A percentile compares a stretch with the other conserved stretches of the same genome.
Evolutionary conservation across 768 basidiomycete genomes (phyloP).

Genomic region (Suillus cothurnatus): DNA sequence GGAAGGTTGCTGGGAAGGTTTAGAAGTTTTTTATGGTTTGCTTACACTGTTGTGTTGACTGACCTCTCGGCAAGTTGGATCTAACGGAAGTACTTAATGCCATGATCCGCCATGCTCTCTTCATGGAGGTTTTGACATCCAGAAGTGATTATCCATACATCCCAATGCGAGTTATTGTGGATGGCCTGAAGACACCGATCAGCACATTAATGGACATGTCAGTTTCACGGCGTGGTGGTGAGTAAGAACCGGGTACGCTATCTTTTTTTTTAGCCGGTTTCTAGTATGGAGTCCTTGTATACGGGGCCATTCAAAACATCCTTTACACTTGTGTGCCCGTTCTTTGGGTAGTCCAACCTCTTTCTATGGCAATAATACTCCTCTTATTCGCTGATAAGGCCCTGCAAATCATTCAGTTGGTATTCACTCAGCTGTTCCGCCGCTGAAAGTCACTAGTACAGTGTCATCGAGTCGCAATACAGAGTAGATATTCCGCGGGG

Average conservation of each 20-base stretch:
- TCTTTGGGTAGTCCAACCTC: not conserved
- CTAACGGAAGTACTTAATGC: not conserved
- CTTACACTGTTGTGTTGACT: not conserved
- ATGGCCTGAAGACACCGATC: not conserved
- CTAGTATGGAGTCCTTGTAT: not conserved
- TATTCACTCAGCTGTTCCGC: not conserved
- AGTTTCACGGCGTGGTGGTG: not conserved
- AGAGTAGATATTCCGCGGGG: constrained; percentile 3
- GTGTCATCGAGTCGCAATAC: not conserved
- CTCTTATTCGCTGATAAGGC: not conserved
- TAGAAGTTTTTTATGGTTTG: not conserved
- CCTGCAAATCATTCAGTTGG: not conserved
- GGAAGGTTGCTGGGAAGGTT: not conserved
- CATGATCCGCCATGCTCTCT: not conserved
- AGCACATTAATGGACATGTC: not conserved
- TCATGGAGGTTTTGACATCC: not conserved
- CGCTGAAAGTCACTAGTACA: not conserved
- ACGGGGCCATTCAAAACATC: not conserved
- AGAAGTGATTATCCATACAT: not conserved
- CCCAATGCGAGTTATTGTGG: not conserved
- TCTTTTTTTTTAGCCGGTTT: constrained; percentile 2
- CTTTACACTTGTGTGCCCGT: not conserved
- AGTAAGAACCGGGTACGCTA: constrained; percentile 1
- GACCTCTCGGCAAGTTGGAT: not conserved
- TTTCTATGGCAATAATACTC: not conserved